Evolutionary conservation across 2,329 filamentous ascomycete genomes (phyloP), one percentile per base, ranked within the genome.

Genomic region (Calonectria hawksworthii): DNA sequence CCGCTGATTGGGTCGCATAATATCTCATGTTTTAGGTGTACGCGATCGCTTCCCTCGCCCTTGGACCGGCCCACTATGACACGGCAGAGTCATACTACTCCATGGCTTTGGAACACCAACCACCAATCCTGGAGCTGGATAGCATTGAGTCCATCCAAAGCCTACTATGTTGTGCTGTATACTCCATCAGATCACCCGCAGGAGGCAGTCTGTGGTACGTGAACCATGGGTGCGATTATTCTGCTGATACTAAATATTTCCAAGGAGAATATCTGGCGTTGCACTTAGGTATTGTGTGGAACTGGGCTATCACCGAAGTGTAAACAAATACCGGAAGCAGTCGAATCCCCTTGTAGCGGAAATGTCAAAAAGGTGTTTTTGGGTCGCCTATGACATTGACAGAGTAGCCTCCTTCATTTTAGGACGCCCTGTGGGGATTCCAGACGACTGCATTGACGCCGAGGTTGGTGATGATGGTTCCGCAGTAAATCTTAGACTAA

Each of bases 81-180:
- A 76, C 75, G 10, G 76, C 76, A 21, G 76, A 77, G 28, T 77
- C 76, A 9, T 77, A 76, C 41, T 77, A 77, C 30, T 74, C 63
- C n/a, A 77, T 75, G 76, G 76, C 76, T 1, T 61, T 77, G 0
- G 74, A 63, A 2, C 74, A 76, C n/a, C 75, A 76, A 23, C 74
- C 70, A 3, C 18, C 51, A 2, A 65, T 76, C 18, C 64, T 76
- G 11, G 75, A 75, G 23, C 73, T 76, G 4, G 75, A 76, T 7
- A 75, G 74, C 0, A 73, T 76, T 3, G 75, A 76, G 36, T 76
- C 75, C 4, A 75, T 76, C 63, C 75, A 76, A n/a, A 76, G 75
- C 26, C 47, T 75, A 3, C 44, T 76, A 2, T 71, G 66, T 10
- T 76, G 73, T 14, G 75, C 75, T 4, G 75, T 76, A 1, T 76